phyloP scores from a whole-genome alignment of 108 stramenopile genomes.

The Stephanodiscus triporus region DNA sequence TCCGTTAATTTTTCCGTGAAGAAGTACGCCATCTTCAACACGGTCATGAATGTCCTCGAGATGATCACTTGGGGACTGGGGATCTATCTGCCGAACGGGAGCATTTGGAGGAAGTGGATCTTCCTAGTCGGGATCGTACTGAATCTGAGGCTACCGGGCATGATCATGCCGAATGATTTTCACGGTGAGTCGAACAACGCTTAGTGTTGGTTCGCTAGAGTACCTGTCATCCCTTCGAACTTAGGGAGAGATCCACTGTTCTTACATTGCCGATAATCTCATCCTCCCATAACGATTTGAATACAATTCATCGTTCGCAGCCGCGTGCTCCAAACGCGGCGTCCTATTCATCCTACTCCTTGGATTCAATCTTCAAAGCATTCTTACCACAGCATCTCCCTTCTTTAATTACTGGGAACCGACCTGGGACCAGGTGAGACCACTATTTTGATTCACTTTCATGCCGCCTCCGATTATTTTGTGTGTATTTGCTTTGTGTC shows the following conservation, averaged over 20 bases:
- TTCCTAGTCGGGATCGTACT: slow-evolving; percentile 62
- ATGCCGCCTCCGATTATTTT: background rate
- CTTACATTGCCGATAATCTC: background rate
- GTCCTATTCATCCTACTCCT: slow-evolving; percentile 82
- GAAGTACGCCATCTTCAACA: slow-evolving; percentile 64
- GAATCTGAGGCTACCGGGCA: slow-evolving; percentile 65
- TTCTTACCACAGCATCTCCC: slow-evolving; percentile 74
- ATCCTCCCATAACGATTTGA: too few species aligned
- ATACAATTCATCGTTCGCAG: slow-evolving; percentile 49
- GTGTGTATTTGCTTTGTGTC: background rate
- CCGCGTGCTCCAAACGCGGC: slow-evolving; percentile 78
- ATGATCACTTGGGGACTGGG: slow-evolving; percentile 64
- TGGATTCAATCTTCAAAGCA: slow-evolving; percentile 80
- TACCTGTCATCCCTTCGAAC: too few species aligned
- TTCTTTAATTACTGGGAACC: slow-evolving; percentile 84
- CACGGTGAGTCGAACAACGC: slow-evolving; percentile 83
- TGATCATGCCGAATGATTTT: slow-evolving; percentile 85
- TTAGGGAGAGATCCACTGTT: background rate
- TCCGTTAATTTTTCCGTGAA: slow-evolving; percentile 57
- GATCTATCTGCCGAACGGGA: slow-evolving; percentile 39
- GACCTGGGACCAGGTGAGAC: slow-evolving; percentile 34
- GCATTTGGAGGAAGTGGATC: slow-evolving; percentile 51
- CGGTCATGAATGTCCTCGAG: slow-evolving; percentile 62
- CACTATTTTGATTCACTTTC: background rate
- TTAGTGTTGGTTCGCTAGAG: too few species aligned